Base-by-base conservation (phyloP, 2,329 filamentous ascomycete genomes). In the Colletotrichum melonis region DNA sequence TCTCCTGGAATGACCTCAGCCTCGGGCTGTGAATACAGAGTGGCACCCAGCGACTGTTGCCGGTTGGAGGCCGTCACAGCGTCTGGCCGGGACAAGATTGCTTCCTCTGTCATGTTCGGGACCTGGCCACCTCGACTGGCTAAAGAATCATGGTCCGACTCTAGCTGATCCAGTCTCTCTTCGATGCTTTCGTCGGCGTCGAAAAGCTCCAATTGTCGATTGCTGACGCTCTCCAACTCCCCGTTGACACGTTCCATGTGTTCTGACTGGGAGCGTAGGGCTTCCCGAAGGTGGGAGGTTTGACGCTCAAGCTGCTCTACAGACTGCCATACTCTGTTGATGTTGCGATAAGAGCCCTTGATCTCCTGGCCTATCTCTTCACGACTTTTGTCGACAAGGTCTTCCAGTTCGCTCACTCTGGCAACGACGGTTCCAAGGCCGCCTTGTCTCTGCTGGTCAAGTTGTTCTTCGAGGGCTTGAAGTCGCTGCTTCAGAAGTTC, bases 291-390 rank as follows among this genome's bases (percentile, higher is more conserved):
- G 8, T 81, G 63, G 79, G 79, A 74, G 78, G 80, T 68, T 75
- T 79, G 77, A 78, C 83, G 78, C 69, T 86, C 84, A 32, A 88
- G 77, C 70, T 87, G 84, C 55, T 85, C 82, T 22, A 89, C 85
- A 3, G 86, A 84, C 67, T 86, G 82, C 88, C 89, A 91, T 38
- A 88, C 85, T 19, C 87, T 85, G 73, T 84, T 85, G 35, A 90
- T 85, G 72, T 89, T 89, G 12, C 85, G 84, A 77, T 90, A 90
- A 19, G 87, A 84, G n/a, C 82, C 84, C 75, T 88, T 89, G 72
- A 90, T 84, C 65, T 90, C 88, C 54, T 86, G 82, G 42, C 83
- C 81, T n/a, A 84, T 81, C 30, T 91, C 89, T 28, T 86, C 85
- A 72, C 82, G 86, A 77, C 83, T 87, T 76, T 82, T 87, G 73